Base-by-base conservation (phyloP, 139 green algal genomes). In the Chloropicon primus region DNA sequence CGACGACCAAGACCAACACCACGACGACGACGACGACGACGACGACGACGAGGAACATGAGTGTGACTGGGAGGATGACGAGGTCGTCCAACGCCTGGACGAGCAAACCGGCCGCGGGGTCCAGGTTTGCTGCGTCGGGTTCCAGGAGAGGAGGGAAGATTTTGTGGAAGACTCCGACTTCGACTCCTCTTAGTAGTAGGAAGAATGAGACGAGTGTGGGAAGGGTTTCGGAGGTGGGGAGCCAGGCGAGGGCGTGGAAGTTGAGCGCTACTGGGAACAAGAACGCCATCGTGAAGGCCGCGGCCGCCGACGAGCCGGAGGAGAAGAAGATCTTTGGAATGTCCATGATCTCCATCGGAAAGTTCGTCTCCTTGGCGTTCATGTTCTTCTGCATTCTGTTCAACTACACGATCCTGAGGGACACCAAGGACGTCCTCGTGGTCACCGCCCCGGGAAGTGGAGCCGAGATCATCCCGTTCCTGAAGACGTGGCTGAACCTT, bases 301-400 rank as follows among this genome's bases (percentile, higher is more conserved):
- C 41, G 10, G 41, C 41, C 17, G 41, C 41, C 10, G 41, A 62
- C 41, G 41, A 62, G 41, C 41, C 41, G 10, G 41, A 62, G 41
- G 41, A 62, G 41, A 62, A 62, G 41, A 62, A 62, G 41, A 62
- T 62, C 41, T 62, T 62, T 17, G 41, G 41, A 5, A 62, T 62
- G 41, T 62, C 41, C 41, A 62, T 62, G 41, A 62, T 62, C 41
- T 62, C 41, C 41, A 5, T 62, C 41, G 41, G 41, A 5, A 97
- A 98, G 88, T 94, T 98, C 78, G 24, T 97, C 10, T 90, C 94
- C 27, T 83, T 98, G 73, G 93, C 90, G 71, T 76, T 95, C 24
- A 98, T 98, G 91, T 98, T 98, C 85, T 98, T 98, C 89, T 86
- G 81, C 89, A 98, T 98, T 75, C 86, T 98, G 26, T 98, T 98